Conservation (phyloP, 306 rosid species). For the Senna tora region DNA sequence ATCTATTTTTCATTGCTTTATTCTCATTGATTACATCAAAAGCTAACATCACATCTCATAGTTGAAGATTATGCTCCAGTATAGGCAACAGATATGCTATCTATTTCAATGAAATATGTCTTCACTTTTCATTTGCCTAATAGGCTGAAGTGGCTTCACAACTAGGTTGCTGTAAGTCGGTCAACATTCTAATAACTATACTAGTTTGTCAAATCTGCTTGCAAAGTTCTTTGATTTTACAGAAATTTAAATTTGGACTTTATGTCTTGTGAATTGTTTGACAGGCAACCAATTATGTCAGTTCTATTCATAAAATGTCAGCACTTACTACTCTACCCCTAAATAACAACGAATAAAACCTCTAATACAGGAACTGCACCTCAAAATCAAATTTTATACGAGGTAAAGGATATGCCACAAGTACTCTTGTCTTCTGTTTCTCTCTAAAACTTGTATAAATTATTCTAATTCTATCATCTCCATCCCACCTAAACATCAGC, state of each 20-base stretch:
- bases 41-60: conserved; percentile 21
- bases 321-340: background rate
- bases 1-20: background rate
- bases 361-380: too few relatives aligned
- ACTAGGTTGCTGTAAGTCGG: background rate
- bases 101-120: background rate
- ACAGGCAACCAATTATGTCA: background rate
- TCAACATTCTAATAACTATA: background rate
- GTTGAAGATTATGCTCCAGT: background rate
- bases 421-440: background rate
- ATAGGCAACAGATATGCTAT: conserved; percentile 1
- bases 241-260: background rate
- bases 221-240: too few relatives aligned
- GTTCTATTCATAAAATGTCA: background rate
- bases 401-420: background rate
- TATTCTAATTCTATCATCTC: background rate
- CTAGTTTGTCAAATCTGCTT: too few relatives aligned
- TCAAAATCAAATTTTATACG: background rate
- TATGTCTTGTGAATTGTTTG: background rate
- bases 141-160: conserved; percentile 17
- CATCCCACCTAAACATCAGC: background rate
- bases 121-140: background rate
- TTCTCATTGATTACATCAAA: conserved; percentile 5
- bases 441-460: background rate
- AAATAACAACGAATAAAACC: background rate